Percentiles rank a stretch among this genome's conserved stretches.
phyloP scores from a whole-genome alignment of 2,329 filamentous ascomycete species.

The Amylocarpus encephaloides region DNA sequence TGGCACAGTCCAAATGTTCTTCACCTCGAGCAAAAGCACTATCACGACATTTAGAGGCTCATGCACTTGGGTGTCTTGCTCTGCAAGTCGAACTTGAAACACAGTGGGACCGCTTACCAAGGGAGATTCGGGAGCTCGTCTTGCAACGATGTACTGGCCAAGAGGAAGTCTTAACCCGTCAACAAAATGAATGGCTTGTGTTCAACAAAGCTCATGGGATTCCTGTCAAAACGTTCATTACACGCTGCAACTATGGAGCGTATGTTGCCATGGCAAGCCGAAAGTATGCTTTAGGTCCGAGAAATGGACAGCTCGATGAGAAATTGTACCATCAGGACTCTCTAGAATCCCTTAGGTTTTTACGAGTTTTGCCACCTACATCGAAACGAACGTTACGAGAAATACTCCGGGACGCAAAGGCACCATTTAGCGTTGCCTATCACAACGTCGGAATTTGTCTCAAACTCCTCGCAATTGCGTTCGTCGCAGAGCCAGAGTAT shows the following conservation, averaged over 20 bases:
- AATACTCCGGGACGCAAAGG: conserved; percentile 10
- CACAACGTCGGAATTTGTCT: conserved; percentile 37
- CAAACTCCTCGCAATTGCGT: conserved; percentile 44
- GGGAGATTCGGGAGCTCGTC: conserved; percentile 39
- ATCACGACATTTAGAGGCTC: conserved; percentile 19
- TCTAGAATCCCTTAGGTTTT: conserved; percentile 10
- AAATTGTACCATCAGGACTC: conserved; percentile 11
- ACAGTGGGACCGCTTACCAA: conserved; percentile 45
- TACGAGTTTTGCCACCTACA: conserved; percentile 7
- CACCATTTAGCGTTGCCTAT: conserved; percentile 30
- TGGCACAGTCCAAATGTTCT: conserved; percentile 32
- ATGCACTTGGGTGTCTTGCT: conserved; percentile 41
- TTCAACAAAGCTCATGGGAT: conserved; percentile 17
- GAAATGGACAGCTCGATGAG: conserved; percentile 10
- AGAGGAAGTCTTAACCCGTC: conserved; percentile 19
- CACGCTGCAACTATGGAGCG: conserved; percentile 23
- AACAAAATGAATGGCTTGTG: conserved; percentile 19
- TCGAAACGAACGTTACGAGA: conserved; percentile 9
- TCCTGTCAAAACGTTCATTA: conserved; percentile 18
- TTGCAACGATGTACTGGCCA: conserved; percentile 41
- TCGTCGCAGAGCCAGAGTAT: conserved; percentile 46
- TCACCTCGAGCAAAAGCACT: conserved; percentile 21
- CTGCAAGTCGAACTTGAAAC: conserved; percentile 44
- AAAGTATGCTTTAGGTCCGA: conserved; percentile 14
- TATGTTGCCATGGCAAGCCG: conserved; percentile 20